Conservation (phyloP, 306 rosid species). For the Prunus dulcis region DNA sequence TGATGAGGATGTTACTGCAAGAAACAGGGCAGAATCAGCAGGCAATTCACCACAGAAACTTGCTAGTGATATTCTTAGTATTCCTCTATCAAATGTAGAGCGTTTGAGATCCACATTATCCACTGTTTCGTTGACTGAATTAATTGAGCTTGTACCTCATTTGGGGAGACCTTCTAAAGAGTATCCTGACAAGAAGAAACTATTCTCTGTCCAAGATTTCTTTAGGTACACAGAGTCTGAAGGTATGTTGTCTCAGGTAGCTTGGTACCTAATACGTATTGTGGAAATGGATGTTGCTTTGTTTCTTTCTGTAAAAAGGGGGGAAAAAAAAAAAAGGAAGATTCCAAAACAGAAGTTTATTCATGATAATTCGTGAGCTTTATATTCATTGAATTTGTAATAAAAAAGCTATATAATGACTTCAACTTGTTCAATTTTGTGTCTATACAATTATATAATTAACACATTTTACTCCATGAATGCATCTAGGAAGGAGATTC, state of each 20-base stretch:
- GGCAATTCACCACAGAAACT: conserved; percentile 78
- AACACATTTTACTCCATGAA: conserved; percentile 22
- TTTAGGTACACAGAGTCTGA: conserved; percentile 98
- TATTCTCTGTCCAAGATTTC: conserved; percentile 92
- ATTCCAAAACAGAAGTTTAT: not conserved
- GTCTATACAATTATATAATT: conserved; percentile 13
- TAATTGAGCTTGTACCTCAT: conserved; percentile 87
- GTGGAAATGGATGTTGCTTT: conserved; percentile 20
- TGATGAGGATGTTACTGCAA: conserved; percentile 42
- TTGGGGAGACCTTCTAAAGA: conserved; percentile 75
- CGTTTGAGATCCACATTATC: conserved; percentile 90
- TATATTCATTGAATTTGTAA: not conserved
- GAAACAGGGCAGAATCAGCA: conserved; percentile 52
- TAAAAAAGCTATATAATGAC: not conserved
- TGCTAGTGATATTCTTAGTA: conserved; percentile 73
- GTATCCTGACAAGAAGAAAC: conserved; percentile 95
- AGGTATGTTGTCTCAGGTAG: conserved; percentile 52
- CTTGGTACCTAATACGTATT: not conserved
- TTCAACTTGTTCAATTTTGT: not conserved
- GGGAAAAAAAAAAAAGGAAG: not conserved
- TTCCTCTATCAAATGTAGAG: conserved; percentile 95
- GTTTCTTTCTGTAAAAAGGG: not conserved
- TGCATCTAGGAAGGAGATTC: conserved; percentile 79
- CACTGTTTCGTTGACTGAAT: conserved; percentile 80
- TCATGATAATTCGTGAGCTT: not conserved